A percentile compares a stretch with the other conserved stretches of the same genome.
Conservation (phyloP, 2,329 filamentous ascomycete species). For the Bretziella fagacearum region DNA sequence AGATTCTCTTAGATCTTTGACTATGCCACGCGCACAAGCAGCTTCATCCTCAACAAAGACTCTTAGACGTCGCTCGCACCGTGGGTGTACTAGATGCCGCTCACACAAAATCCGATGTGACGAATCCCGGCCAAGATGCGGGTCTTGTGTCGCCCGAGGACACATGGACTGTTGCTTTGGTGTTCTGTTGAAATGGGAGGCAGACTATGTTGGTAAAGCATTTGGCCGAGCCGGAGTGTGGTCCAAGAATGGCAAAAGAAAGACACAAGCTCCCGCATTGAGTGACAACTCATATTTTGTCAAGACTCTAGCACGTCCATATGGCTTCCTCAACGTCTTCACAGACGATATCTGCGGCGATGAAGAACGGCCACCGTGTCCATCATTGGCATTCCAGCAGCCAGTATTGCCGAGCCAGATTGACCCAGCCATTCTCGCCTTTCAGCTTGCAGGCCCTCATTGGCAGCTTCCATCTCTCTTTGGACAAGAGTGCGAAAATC, state of each 20-base stretch:
- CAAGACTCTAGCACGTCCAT: background rate
- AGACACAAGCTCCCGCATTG: background rate
- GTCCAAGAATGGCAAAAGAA: constrained; percentile 16
- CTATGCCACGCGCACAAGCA: background rate
- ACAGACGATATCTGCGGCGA: no score
- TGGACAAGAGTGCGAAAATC: constrained; percentile 5
- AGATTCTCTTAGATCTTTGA: background rate
- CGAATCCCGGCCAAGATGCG: constrained; percentile 17
- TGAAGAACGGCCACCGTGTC: no score
- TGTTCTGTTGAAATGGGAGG: constrained; percentile 19
- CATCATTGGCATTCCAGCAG: no score
- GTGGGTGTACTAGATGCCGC: constrained; percentile 18
- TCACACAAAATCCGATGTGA: constrained; percentile 18
- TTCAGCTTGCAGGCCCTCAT: background rate
- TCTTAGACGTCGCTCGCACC: constrained; percentile 16
- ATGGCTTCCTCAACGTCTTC: constrained; percentile 6
- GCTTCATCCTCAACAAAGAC: constrained; percentile 9
- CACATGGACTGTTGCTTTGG: constrained; percentile 15
- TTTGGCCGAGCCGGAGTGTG: constrained; percentile 21
- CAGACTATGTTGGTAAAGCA: constrained; percentile 19
- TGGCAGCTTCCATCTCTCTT: background rate
- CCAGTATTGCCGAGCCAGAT: no score
- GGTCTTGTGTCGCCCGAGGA: constrained; percentile 16
- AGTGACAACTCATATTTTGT: background rate
- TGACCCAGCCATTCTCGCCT: background rate